Percentiles rank a stretch among this genome's conserved stretches.
Evolutionary conservation across 2,329 filamentous ascomycete genomes (phyloP).

Genomic region (Cryphonectria nitschkei): DNA sequence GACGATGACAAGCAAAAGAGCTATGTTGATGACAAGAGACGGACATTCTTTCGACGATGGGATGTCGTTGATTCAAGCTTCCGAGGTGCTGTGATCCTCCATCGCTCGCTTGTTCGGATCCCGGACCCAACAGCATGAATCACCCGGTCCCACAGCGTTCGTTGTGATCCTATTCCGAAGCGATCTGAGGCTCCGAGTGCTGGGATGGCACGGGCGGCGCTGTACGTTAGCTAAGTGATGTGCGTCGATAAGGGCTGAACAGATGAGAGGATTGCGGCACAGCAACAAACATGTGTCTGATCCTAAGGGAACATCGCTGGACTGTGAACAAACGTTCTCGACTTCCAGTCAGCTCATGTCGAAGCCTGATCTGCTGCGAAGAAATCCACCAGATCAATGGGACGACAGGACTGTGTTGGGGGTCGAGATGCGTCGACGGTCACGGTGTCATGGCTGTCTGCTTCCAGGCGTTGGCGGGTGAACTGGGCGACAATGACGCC

Average conservation of each 20-base stretch:
- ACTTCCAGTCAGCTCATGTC: neutral
- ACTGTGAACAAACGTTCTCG: neutral
- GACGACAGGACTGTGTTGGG: neutral
- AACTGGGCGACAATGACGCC: neutral
- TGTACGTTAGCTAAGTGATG: neutral
- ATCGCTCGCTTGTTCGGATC: neutral
- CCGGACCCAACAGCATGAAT: neutral
- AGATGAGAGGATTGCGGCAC: constrained; percentile 1
- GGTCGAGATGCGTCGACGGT: neutral
- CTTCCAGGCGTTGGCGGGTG: neutral
- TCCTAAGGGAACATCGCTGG: neutral
- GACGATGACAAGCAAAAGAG: neutral
- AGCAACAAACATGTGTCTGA: neutral
- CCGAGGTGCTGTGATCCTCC: neutral
- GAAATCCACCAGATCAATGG: neutral
- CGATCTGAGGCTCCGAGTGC: constrained; percentile 1
- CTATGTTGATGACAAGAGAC: neutral
- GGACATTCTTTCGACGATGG: neutral
- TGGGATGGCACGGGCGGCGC: neutral
- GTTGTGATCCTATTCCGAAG: neutral
- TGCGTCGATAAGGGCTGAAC: neutral
- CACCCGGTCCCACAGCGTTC: neutral
- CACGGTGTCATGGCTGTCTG: neutral
- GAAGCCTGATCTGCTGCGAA: neutral
- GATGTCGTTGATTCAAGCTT: constrained; percentile 20